phyloP scores from a whole-genome alignment of 176 grass and related monocot genomes.

The Bromus sterilis region DNA sequence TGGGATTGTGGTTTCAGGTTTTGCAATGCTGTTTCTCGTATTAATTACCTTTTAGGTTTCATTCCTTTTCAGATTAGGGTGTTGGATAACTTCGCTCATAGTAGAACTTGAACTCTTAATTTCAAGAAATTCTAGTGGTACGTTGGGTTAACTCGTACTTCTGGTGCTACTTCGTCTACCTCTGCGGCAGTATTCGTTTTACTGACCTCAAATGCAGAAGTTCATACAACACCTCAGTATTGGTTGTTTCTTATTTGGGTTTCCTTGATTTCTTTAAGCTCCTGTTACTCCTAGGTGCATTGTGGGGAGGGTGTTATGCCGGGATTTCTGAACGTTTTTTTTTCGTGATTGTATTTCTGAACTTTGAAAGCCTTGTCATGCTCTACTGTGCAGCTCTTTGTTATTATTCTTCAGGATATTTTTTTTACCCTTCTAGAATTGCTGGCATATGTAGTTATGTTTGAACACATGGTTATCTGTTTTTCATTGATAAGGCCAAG shows the following conservation, averaged over 20 bases:
- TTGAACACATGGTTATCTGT: not conserved
- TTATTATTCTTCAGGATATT: not conserved
- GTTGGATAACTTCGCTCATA: not conserved
- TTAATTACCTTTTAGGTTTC: not conserved
- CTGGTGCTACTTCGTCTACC: not conserved
- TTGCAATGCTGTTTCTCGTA: not conserved
- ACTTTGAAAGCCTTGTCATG: not conserved
- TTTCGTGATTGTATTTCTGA: not conserved
- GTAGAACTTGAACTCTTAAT: not conserved
- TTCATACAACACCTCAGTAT: not conserved
- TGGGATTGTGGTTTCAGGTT: not conserved
- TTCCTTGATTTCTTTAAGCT: not conserved
- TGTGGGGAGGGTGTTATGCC: not conserved
- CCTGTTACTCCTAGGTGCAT: not conserved
- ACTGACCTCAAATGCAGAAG: not conserved
- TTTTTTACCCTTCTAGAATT: not conserved
- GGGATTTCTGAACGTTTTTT: not conserved
- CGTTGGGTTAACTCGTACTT: not conserved
- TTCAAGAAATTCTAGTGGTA: not conserved
- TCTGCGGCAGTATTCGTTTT: not conserved
- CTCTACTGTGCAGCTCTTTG: not conserved
- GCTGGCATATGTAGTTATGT: not conserved
- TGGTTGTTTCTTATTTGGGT: not conserved
- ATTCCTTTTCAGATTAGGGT: not conserved
- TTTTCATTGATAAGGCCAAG: slow-evolving; percentile 16